Conservation (phyloP, 257 asterid species). For the Plantago major region DNA sequence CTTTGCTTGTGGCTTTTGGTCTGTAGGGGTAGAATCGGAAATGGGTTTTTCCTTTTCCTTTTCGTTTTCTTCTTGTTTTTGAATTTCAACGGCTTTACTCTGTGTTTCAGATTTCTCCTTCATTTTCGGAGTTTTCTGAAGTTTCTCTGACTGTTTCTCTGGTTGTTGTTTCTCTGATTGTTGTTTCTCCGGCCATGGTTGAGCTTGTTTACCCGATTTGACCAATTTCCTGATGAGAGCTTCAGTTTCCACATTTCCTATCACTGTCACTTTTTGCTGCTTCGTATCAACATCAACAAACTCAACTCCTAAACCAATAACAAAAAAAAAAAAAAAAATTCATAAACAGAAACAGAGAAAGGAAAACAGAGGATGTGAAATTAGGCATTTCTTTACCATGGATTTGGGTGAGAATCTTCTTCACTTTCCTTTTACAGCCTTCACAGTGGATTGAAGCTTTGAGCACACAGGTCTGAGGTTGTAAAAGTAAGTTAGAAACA, state of each 20-base stretch:
- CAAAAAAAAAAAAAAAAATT: background rate
- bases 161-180: slow-evolving; percentile 8
- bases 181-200: slow-evolving; percentile 59
- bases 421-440: slow-evolving; percentile 68
- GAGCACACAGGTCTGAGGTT: slow-evolving; percentile 43
- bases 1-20: too few species aligned
- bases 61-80: background rate
- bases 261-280: slow-evolving; percentile 58
- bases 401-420: slow-evolving; percentile 46
- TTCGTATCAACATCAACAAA: slow-evolving; percentile 47
- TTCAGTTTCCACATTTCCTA: slow-evolving; percentile 38
- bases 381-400: slow-evolving; percentile 26
- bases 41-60: background rate
- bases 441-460: slow-evolving; percentile 72
- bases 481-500: background rate
- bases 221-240: slow-evolving; percentile 35
- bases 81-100: slow-evolving; percentile 1
- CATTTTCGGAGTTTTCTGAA: slow-evolving; percentile 19
- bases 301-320: slow-evolving; percentile 39
- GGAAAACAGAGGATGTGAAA: background rate
- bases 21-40: background rate
- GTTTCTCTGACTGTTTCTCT: too few species aligned
- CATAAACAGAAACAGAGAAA: background rate
- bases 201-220: slow-evolving; percentile 57
- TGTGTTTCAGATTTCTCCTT: slow-evolving; percentile 21